Evolutionary conservation across 1,139 yeast species (phyloP), one percentile per base, ranked within the genome.

Genomic region (Zygoascus meyerae): DNA sequence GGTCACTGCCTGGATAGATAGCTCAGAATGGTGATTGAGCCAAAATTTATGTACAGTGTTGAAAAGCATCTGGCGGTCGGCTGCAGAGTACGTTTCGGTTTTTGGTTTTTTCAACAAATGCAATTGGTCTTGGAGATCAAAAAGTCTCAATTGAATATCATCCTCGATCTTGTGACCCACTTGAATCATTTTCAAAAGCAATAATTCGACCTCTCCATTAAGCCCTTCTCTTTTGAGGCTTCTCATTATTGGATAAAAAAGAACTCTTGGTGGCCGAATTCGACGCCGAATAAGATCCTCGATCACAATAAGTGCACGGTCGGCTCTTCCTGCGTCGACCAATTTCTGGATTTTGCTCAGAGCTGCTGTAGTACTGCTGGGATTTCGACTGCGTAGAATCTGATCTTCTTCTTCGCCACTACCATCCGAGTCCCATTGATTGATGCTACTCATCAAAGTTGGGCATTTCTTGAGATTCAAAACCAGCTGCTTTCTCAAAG

Each of bases 221-320:
- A 38, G 33, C 10, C 39, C 44, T 11, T 35, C 39, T 15, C 38
- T 44, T 8, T 42, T 42, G 16, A 52, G 48, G 3, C 54, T 56
- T 28, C 54, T 46, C 16, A 54, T 29, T 8, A 54, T 47, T 10
- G 50, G 30, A 40, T 48, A 45, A 34, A 55, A 55, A 30, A 51
- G 42, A 9, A 41, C 44, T 29, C 44, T 45, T 7, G 51, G 43
- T 7, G 60, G 59, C 9, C 47, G 41, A 9, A 54, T 43, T 2
- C 60, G 54, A 28, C 55, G 46, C 10, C 56, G 44, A 8, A 46
- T 39, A 17, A 53, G 29, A 18, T 50, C 54, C 32, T 54, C 56
- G 21, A 57, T 37, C 10, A 46, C 36, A 7, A 40, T 39, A 11
- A 53, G 35, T 5, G 53, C 55, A 29, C 46, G 33, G 4, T 48